A percentile compares a stretch with the other conserved stretches of the same genome.
phyloP scores from a whole-genome alignment of 768 basidiomycete genomes.

The Sporobolomyces phaffii region DNA sequence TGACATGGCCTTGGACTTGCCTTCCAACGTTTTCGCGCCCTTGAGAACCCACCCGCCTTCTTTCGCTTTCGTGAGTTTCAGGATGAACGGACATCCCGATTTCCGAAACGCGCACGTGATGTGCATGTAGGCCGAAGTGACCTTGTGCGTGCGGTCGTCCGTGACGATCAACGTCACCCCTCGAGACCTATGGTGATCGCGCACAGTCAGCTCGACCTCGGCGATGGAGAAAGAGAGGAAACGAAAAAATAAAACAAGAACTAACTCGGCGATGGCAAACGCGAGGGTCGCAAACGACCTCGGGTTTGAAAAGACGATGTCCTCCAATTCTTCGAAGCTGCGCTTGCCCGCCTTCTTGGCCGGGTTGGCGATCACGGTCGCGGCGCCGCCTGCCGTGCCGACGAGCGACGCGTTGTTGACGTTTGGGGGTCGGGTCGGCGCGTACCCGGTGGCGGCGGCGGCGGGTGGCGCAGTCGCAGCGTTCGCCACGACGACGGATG shows the following conservation, averaged over 20 bases:
- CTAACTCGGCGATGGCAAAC: constrained; percentile 27
- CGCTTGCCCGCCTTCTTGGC: constrained; percentile 1
- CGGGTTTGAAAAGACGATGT: constrained; percentile 30
- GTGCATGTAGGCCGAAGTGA: constrained; percentile 36
- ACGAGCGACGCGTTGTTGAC: background rate
- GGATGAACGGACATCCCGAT: constrained; percentile 29
- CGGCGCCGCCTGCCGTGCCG: background rate
- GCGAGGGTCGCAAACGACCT: constrained; percentile 17
- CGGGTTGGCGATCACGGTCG: no score
- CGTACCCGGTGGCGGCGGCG: no score
- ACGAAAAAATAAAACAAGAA: background rate
- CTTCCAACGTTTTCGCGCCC: background rate
- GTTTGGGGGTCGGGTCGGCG: no score
- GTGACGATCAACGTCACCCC: constrained; percentile 13
- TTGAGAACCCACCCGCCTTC: constrained; percentile 36
- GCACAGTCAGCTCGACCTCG: no score
- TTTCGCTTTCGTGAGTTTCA: constrained; percentile 31
- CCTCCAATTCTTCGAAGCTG: constrained; percentile 35
- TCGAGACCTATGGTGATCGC: constrained; percentile 27
- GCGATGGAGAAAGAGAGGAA: background rate
- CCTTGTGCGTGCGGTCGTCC: constrained; percentile 37
- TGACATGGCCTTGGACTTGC: background rate
- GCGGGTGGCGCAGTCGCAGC: no score
- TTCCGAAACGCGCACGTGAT: constrained; percentile 30
- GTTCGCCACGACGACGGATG: no score